Percentiles rank a stretch among this genome's conserved stretches.
These are phyloP conservation scores for Populus hybrid DNA, from an alignment of 441 rosid species.

Conservation along the genomic window DNA sequence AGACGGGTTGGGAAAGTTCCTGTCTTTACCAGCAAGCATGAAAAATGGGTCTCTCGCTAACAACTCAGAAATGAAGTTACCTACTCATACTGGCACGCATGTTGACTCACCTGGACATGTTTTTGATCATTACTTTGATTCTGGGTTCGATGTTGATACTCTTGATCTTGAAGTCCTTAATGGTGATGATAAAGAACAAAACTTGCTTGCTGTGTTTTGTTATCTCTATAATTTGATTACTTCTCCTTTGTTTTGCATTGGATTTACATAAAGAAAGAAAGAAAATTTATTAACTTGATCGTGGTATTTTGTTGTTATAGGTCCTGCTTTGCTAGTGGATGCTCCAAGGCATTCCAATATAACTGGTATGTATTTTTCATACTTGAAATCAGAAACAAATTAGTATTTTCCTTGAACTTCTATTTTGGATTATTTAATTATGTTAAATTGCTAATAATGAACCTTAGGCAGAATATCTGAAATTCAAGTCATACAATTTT, in stretches of 20 bases:
- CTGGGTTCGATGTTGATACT: slow-evolving; percentile 47
- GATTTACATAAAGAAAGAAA: neutral
- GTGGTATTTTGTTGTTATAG: slow-evolving; percentile 21
- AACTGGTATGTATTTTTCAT: slow-evolving; percentile 40
- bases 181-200: slow-evolving; percentile 21
- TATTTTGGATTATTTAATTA: neutral
- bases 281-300: neutral
- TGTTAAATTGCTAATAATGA: neutral
- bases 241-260: neutral
- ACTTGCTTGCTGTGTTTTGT: neutral
- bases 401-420: neutral
- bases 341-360: slow-evolving; percentile 59
- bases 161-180: slow-evolving; percentile 45
- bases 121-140: slow-evolving; percentile 43
- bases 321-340: slow-evolving; percentile 57
- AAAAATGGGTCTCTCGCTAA: slow-evolving; percentile 42
- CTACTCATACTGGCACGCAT: slow-evolving; percentile 53
- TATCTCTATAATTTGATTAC: neutral
- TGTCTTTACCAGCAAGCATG: slow-evolving; percentile 42
- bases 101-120: slow-evolving; percentile 54
- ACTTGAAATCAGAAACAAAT: neutral
- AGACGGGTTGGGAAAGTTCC: slow-evolving; percentile 39
- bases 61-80: slow-evolving; percentile 36
- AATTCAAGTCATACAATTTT: neutral
- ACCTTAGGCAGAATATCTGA: neutral